These are phyloP conservation scores for Mucor lusitanicus DNA, from an alignment of 371 early-diverging fungal species.

Conservation along the genomic window DNA sequence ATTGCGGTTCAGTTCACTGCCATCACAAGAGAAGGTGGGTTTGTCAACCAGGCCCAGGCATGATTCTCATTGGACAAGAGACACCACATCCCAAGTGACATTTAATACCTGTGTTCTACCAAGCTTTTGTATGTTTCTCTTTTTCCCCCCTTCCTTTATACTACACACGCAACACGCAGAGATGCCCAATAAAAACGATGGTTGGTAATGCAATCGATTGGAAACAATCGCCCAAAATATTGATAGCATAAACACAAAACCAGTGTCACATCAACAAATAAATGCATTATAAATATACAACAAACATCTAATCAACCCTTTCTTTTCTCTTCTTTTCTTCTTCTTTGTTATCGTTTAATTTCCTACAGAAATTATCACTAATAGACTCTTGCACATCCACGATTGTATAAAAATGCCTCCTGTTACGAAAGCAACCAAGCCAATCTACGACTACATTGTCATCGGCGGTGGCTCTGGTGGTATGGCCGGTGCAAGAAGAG, in stretches of 20 bases:
- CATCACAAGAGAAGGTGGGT: not conserved
- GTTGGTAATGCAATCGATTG: conserved; percentile 4
- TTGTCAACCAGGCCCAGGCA: not conserved
- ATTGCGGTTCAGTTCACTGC: not conserved
- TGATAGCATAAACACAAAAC: not conserved
- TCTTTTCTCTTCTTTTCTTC: conserved; percentile 1
- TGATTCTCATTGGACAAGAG: not conserved
- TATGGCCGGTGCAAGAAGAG: conserved; percentile 91
- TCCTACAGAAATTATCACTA: not conserved
- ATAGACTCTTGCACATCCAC: conserved; percentile 18
- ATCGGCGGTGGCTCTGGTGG: conserved; percentile 91
- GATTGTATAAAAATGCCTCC: conserved; percentile 37
- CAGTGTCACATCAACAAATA: not conserved
- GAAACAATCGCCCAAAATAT: not conserved
- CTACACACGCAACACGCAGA: not conserved
- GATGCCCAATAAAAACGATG: not conserved
- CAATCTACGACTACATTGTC: conserved; percentile 84
- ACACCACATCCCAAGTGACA: not conserved
- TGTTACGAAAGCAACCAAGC: conserved; percentile 23
- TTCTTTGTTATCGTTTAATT: not conserved
- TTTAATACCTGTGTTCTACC: too few relatives aligned
- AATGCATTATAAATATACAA: not conserved
- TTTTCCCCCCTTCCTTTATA: not conserved
- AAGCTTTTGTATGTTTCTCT: not conserved
- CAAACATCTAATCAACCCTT: not conserved